Percentiles rank a stretch among this genome's conserved stretches.
phyloP scores from a whole-genome alignment of 495 filamentous ascomycete species.

The Massariosphaeria phaeospora region DNA sequence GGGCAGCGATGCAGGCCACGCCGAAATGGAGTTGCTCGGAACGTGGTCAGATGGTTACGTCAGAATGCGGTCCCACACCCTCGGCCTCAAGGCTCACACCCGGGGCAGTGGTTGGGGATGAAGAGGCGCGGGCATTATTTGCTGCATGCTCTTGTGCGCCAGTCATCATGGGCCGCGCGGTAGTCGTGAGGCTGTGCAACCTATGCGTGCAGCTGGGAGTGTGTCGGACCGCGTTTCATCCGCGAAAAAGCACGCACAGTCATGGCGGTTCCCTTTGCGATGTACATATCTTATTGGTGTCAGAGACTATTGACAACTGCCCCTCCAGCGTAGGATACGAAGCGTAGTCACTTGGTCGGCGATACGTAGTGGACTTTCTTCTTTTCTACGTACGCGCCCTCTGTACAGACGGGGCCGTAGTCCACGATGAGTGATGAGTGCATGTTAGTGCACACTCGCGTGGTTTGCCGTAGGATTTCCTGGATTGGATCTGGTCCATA shows the following conservation, averaged over 20 bases:
- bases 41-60: not conserved
- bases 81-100: not conserved
- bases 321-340: too few relatives aligned
- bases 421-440: too few relatives aligned
- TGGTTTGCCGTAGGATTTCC: too few relatives aligned
- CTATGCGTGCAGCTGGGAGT: not conserved
- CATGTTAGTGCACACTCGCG: too few relatives aligned
- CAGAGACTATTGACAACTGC: too few relatives aligned
- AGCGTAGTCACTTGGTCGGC: too few relatives aligned
- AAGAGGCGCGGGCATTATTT: not conserved
- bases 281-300: not conserved
- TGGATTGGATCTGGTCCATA: too few relatives aligned
- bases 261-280: constrained; percentile 16
- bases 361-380: too few relatives aligned
- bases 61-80: too few relatives aligned
- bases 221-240: constrained; percentile 10
- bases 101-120: not conserved
- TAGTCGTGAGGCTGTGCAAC: constrained; percentile 4
- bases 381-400: too few relatives aligned
- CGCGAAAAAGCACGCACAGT: not conserved
- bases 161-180: not conserved
- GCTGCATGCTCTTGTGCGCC: not conserved
- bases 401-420: too few relatives aligned
- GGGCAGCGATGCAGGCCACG: not conserved
- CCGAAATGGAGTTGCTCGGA: not conserved